These are phyloP conservation scores for Acmispon strigosus DNA, from an alignment of 306 rosid species.

Conservation along the genomic window DNA sequence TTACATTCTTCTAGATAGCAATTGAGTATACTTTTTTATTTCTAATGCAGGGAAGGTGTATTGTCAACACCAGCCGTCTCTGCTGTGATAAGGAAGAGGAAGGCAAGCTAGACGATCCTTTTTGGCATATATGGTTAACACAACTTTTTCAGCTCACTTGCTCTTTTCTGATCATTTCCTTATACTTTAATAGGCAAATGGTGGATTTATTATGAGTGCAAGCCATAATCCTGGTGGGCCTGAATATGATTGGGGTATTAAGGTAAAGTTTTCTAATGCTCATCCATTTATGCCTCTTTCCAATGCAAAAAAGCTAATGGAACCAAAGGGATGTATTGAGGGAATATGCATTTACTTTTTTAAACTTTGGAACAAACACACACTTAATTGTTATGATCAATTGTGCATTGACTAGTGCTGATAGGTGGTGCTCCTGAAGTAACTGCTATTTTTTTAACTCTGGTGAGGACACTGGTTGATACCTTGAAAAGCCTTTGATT, in stretches of 20 bases:
- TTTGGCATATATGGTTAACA: constrained; percentile 15
- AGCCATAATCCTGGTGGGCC: constrained; percentile 99
- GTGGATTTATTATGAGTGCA: constrained; percentile 98
- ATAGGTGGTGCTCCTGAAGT: neutral
- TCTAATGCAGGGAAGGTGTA: constrained; percentile 71
- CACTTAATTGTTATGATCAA: constrained; percentile 8
- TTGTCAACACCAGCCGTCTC: constrained; percentile 97
- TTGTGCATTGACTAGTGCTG: neutral
- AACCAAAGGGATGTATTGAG: too few species aligned
- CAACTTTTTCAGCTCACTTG: neutral
- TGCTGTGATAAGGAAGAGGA: constrained; percentile 84
- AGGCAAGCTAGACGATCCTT: constrained; percentile 45
- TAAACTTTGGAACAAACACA: too few species aligned
- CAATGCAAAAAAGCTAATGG: too few species aligned
- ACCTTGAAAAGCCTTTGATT: constrained; percentile 13
- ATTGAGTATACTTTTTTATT: constrained; percentile 4
- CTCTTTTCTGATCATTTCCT: constrained; percentile 7
- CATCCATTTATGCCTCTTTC: too few species aligned
- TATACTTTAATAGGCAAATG: constrained; percentile 63
- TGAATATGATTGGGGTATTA: constrained; percentile 98
- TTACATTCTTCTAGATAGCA: neutral
- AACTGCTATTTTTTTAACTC: neutral
- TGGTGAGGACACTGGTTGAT: neutral
- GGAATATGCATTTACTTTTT: too few species aligned
- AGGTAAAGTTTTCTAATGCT: constrained; percentile 48